phyloP scores from a whole-genome alignment of 495 filamentous ascomycete species.

The Collariella sp. region DNA sequence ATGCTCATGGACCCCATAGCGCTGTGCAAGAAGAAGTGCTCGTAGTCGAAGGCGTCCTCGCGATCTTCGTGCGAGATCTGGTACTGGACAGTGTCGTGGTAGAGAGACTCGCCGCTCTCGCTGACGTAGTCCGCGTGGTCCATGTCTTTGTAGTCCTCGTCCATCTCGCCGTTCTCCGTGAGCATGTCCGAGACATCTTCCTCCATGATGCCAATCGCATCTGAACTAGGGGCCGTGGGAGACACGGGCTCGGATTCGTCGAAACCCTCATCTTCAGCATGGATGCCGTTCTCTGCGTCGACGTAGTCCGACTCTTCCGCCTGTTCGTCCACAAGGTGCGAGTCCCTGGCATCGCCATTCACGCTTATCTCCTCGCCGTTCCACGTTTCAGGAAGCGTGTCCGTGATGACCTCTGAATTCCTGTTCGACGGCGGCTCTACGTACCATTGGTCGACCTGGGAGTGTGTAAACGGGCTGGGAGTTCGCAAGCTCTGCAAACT shows the following conservation, averaged over 20 bases:
- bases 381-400: slow-evolving; percentile 18
- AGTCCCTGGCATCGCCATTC: slow-evolving; percentile 15
- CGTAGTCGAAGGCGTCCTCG: slow-evolving; percentile 94
- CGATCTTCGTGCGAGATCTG: slow-evolving; percentile 77
- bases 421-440: slow-evolving; percentile 36
- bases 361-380: slow-evolving; percentile 31
- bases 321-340: slow-evolving; percentile 3
- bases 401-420: slow-evolving; percentile 14
- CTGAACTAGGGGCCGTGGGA: neutral
- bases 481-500: slow-evolving; percentile 79
- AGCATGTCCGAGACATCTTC: slow-evolving; percentile 30
- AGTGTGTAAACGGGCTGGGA: slow-evolving; percentile 74
- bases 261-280: slow-evolving; percentile 8
- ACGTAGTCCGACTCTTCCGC: slow-evolving; percentile 17
- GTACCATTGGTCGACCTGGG: slow-evolving; percentile 62
- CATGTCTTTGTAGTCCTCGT: slow-evolving; percentile 21
- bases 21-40: slow-evolving; percentile 88
- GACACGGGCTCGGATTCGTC: slow-evolving; percentile 5
- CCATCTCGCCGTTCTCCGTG: slow-evolving; percentile 29
- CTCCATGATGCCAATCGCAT: slow-evolving; percentile 1
- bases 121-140: slow-evolving; percentile 32
- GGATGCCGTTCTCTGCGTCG: slow-evolving; percentile 6
- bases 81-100: slow-evolving; percentile 47
- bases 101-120: slow-evolving; percentile 46
- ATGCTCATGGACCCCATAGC: slow-evolving; percentile 65